These are phyloP conservation scores for Trametes maxima DNA, from an alignment of 768 basidiomycete genomes.

Conservation along the genomic window DNA sequence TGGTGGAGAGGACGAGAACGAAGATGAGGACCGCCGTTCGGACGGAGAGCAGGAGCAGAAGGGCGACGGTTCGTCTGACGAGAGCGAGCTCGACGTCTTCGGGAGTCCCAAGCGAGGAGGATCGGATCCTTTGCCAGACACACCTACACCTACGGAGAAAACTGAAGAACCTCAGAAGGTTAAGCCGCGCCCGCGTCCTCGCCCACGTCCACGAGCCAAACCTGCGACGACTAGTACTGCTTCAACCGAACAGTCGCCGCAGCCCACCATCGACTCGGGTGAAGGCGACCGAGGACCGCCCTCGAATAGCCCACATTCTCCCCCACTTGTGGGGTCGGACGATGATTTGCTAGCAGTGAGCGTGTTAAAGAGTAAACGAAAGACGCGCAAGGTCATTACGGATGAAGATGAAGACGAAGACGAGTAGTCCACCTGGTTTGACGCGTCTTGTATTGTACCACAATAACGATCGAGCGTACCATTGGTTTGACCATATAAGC, in stretches of 20 bases:
- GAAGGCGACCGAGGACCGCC: background rate
- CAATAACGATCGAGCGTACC: no score
- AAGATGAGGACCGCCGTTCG: slow-evolving; percentile 23
- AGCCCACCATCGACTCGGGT: background rate
- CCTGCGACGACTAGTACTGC: background rate
- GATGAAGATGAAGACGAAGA: no score
- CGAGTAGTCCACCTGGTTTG: no score
- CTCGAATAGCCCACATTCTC: no score
- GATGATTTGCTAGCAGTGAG: no score
- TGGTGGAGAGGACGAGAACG: slow-evolving; percentile 23
- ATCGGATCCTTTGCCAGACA: slow-evolving; percentile 20
- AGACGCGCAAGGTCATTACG: no score
- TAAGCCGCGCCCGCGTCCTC: slow-evolving; percentile 36
- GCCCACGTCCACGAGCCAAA: slow-evolving; percentile 47
- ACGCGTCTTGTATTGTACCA: no score
- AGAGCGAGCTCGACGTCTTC: slow-evolving; percentile 28
- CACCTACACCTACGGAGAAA: slow-evolving; percentile 17
- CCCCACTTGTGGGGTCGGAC: no score
- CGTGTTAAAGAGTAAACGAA: no score
- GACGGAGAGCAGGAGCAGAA: slow-evolving; percentile 33
- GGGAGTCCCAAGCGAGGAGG: slow-evolving; percentile 23
- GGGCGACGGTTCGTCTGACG: slow-evolving; percentile 29
- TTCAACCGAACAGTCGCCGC: background rate
- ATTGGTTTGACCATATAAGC: no score
- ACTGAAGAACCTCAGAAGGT: slow-evolving; percentile 8